Base-by-base conservation (phyloP, 345 rosid species). In the Boechera retrofracta region DNA sequence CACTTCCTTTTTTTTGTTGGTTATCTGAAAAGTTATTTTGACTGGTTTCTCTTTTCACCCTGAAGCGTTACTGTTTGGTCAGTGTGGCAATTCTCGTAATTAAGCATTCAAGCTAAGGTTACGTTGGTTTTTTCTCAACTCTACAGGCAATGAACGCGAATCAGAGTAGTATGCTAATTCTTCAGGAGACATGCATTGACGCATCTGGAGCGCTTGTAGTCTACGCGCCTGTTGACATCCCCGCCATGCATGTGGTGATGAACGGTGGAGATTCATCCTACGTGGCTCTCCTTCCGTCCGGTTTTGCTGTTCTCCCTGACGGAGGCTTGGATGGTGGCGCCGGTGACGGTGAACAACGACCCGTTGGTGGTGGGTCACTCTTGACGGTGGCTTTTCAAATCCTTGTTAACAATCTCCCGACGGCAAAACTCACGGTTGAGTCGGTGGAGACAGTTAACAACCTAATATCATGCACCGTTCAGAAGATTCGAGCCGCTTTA, bases 311-410 rank as follows among this genome's bases (percentile, higher is more conserved):
- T 53, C 87, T 92, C 31, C 96, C 96, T 29, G 82, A 79, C 7
- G 92, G 89, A 2, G 74, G 70, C 4, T 10, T 62, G 4, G 79
- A 33, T 51, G 31, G 56, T 42, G 67, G 67, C 32, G 5, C 83
- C 33, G 32, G 67, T 1, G 75, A 38, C 24, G 7, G 57, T 62
- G 80, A 67, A 7, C 76, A 80, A 12, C 2, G 79, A 45, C 67
- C 74, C 5, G 61, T 26, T 63, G 80, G 82, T 31, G 81, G 87
- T 16, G 96, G 98, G 39, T 92, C 94, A 0, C 88, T 92, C 21
- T 88, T 92, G 28, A 92, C 98, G 0, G 88, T 90, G 38, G 96
- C 92, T 0, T 90, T 90, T 64, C 96, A 92, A 83, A 90, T 92
- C 38, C 81, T 92, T 65, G 94, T 90, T 0, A 93, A 90, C 72